phyloP scores from a whole-genome alignment of 495 filamentous ascomycete species.

The Aspergillus bertholletiae region DNA sequence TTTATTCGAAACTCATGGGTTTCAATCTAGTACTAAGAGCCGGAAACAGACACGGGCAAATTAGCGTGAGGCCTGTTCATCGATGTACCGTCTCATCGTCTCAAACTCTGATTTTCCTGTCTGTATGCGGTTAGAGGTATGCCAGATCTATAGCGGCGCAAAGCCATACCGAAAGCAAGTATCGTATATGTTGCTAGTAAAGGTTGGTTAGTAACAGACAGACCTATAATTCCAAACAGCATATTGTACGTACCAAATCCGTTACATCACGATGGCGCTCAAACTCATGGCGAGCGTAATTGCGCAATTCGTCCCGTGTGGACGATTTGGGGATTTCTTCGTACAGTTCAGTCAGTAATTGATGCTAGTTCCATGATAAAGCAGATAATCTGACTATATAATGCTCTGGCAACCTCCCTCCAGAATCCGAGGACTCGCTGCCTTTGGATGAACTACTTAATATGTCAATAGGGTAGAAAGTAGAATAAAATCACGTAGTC shows the following conservation, averaged over 20 bases:
- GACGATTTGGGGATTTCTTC: conserved; percentile 40
- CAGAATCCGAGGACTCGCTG: conserved; percentile 37
- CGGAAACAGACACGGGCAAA: not conserved
- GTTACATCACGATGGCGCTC: conserved; percentile 66
- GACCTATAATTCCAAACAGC: not conserved
- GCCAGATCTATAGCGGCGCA: not conserved
- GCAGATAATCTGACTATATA: conserved; percentile 29
- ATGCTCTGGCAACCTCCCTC: conserved; percentile 36
- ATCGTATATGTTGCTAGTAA: conserved; percentile 51
- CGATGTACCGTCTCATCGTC: conserved; percentile 53
- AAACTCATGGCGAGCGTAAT: conserved; percentile 74
- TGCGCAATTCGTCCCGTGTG: conserved; percentile 61
- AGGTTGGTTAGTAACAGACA: conserved; percentile 11
- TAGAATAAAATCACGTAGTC: not conserved
- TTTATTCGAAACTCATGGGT: no score
- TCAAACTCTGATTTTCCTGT: conserved; percentile 61
- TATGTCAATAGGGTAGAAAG: conserved; percentile 16
- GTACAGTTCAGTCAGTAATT: not conserved
- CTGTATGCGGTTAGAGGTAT: conserved; percentile 20
- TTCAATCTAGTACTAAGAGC: no score
- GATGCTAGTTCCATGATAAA: not conserved
- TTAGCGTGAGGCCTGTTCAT: conserved; percentile 39
- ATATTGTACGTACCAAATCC: conserved; percentile 55
- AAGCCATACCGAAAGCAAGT: conserved; percentile 49
- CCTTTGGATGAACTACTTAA: conserved; percentile 38